Evolutionary conservation across 225 moss, liverwort and hornwort genomes (phyloP).

Genomic region (Pleurozium schreberi): DNA sequence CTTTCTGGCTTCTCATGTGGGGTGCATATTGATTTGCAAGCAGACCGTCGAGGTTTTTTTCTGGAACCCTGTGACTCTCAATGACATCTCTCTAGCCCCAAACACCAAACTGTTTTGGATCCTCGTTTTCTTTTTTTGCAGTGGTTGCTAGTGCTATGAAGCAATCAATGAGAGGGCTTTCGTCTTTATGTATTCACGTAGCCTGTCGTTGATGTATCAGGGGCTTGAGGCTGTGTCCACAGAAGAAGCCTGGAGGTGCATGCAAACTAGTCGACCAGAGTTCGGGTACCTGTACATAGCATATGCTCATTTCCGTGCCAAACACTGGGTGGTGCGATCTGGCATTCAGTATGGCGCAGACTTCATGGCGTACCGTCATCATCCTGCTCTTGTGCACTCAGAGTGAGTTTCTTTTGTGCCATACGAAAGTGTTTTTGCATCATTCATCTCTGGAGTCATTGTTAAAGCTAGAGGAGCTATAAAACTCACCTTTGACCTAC

Average conservation of each 20-base stretch:
- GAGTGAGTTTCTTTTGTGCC: slow-evolving; percentile 25
- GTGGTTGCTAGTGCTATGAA: neutral
- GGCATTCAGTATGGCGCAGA: slow-evolving; percentile 96
- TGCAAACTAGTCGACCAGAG: slow-evolving; percentile 38
- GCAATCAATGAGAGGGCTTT: neutral
- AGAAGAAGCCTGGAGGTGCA: slow-evolving; percentile 56
- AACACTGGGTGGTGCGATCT: slow-evolving; percentile 75
- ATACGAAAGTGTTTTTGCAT: neutral
- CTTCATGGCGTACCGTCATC: slow-evolving; percentile 95
- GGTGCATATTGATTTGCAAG: slow-evolving; percentile 46
- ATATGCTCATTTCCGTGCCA: slow-evolving; percentile 67
- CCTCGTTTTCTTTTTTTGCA: neutral
- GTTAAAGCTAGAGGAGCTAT: neutral
- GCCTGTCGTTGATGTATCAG: slow-evolving; percentile 6
- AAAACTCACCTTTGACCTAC: neutral
- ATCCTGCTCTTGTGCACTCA: slow-evolving; percentile 85
- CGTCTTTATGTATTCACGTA: neutral
- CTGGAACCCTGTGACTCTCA: neutral
- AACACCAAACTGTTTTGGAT: neutral
- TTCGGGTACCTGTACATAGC: slow-evolving; percentile 55
- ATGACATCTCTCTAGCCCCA: neutral
- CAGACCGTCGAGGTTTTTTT: slow-evolving; percentile 29
- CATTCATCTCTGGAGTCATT: neutral
- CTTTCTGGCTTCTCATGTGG: slow-evolving; percentile 52
- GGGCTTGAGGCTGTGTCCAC: slow-evolving; percentile 29